Evolutionary conservation across 805 yeast genomes (phyloP).

Genomic region (Yamadazyma takamatsuzukensis): DNA sequence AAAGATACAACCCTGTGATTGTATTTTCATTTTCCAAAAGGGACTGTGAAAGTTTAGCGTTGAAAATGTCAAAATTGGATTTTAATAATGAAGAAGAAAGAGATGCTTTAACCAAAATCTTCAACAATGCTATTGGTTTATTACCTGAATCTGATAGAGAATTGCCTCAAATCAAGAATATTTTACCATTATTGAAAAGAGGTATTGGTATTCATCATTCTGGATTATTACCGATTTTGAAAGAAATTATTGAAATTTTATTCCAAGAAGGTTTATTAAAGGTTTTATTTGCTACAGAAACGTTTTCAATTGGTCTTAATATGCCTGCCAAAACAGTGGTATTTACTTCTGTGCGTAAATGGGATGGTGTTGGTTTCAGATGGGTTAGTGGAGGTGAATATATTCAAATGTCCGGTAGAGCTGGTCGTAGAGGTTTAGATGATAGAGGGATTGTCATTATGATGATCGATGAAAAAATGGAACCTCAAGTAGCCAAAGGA

Average conservation of each 20-base stretch:
- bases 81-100: conserved; percentile 94
- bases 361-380: conserved; percentile 97
- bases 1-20: conserved; percentile 95
- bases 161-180: conserved; percentile 90
- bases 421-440: conserved; percentile 86
- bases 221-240: conserved; percentile 87
- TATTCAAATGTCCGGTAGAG: conserved; percentile 99
- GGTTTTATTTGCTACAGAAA: conserved; percentile 95
- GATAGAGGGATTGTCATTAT: conserved; percentile 98
- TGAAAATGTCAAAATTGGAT: conserved; percentile 93
- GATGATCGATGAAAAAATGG: conserved; percentile 99
- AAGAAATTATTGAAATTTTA: conserved; percentile 91
- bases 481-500: conserved; percentile 97
- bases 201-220: conserved; percentile 99
- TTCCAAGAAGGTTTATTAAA: conserved; percentile 96
- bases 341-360: conserved; percentile 93
- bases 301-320: conserved; percentile 95
- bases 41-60: conserved; percentile 91
- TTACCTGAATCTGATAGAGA: conserved; percentile 89
- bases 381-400: conserved; percentile 99
- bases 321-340: conserved; percentile 99
- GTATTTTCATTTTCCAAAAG: conserved; percentile 97
- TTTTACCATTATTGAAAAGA: conserved; percentile 81
- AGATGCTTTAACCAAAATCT: conserved; percentile 84
- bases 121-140: conserved; percentile 82